phyloP scores from a whole-genome alignment of 2,329 filamentous ascomycete genomes.

The Dactylellina parvicollis region DNA sequence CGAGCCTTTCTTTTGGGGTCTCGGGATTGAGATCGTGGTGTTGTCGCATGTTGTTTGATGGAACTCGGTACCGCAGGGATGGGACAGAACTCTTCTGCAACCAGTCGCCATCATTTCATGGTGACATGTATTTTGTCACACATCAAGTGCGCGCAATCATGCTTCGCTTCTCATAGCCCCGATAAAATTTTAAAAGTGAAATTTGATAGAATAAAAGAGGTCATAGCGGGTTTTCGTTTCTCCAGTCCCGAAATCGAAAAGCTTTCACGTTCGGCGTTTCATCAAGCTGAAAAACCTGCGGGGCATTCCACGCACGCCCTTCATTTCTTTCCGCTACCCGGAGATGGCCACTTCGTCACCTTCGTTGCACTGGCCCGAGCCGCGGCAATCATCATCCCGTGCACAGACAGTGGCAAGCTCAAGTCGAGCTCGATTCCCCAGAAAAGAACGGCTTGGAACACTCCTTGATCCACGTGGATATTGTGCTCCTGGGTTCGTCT shows the following conservation, averaged over 20 bases:
- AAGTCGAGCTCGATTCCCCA: neutral
- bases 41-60: slow-evolving; percentile 38
- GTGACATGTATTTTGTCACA: slow-evolving; percentile 11
- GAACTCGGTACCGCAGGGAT: slow-evolving; percentile 37
- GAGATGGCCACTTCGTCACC: neutral
- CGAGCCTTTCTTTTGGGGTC: neutral
- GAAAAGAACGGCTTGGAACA: neutral
- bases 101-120: neutral
- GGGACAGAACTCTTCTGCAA: slow-evolving; percentile 23
- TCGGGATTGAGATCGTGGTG: slow-evolving; percentile 4
- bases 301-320: neutral
- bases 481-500: slow-evolving; percentile 13
- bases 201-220: no score
- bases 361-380: slow-evolving; percentile 21
- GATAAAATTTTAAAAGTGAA: no score
- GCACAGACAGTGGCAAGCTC: no score
- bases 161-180: slow-evolving; percentile 19
- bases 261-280: slow-evolving; percentile 7
- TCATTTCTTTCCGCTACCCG: slow-evolving; percentile 13
- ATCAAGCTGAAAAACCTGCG: neutral
- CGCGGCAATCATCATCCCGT: slow-evolving; percentile 14
- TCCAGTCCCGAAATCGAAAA: no score
- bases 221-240: no score
- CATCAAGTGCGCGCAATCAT: slow-evolving; percentile 26
- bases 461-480: slow-evolving; percentile 25